Conservation (phyloP, 108 stramenopile genomes). For the Skeletonema costatum region DNA sequence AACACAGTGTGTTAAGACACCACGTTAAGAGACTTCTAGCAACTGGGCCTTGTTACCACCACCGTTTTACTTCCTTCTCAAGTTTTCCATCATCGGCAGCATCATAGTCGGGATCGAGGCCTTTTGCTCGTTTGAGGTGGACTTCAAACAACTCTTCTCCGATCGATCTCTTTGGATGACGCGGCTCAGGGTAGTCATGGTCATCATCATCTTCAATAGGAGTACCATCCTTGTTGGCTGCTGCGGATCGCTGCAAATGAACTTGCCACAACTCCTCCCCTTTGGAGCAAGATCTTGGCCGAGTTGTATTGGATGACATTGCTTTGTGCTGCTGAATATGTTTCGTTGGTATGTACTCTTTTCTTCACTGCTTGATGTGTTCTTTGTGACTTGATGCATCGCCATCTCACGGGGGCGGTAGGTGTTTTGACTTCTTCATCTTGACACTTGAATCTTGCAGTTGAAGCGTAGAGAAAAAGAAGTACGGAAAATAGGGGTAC, state of each 20-base stretch:
- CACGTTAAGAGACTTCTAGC: not conserved
- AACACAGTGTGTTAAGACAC: not conserved
- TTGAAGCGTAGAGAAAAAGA: no score
- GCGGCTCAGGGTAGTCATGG: conserved; percentile 34
- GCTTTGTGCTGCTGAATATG: not conserved
- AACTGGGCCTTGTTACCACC: no score
- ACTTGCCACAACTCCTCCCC: conserved; percentile 80
- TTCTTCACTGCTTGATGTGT: not conserved
- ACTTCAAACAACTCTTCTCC: conserved; percentile 75
- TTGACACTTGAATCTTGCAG: no score
- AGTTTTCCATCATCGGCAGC: not conserved
- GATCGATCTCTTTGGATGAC: conserved; percentile 44
- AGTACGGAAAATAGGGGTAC: not conserved
- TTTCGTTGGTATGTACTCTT: not conserved
- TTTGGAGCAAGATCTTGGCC: not conserved
- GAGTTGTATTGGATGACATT: not conserved
- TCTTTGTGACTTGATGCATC: no score
- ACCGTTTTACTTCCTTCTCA: not conserved
- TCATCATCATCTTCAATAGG: conserved; percentile 46
- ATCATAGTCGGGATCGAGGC: conserved; percentile 54
- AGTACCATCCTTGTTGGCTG: conserved; percentile 33
- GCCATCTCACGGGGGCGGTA: no score
- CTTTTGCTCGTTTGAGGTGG: conserved; percentile 67
- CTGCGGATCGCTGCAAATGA: conserved; percentile 57
- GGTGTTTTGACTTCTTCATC: no score